A percentile compares a stretch with the other conserved stretches of the same genome.
phyloP scores from a whole-genome alignment of 768 basidiomycete genomes.

The Porpolomopsis calyptriformis region DNA sequence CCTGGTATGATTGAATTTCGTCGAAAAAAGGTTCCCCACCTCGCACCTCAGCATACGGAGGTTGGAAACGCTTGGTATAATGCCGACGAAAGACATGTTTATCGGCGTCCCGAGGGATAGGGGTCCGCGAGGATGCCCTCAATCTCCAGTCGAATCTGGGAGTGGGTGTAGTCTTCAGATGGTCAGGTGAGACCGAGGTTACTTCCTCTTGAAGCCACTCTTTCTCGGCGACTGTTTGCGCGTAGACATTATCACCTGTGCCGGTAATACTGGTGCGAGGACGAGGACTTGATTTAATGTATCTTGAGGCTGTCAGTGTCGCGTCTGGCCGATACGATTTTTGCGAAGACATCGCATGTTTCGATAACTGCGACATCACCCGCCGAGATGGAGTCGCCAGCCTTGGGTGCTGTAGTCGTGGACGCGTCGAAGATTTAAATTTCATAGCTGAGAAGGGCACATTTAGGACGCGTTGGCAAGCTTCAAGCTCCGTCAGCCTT shows the following conservation, averaged over 20 bases:
- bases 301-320: no score
- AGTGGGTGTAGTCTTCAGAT: conserved; percentile 6
- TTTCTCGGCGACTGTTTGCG: conserved; percentile 22
- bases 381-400: no score
- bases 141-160: conserved; percentile 53
- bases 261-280: not conserved
- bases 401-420: no score
- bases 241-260: not conserved
- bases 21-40: conserved; percentile 35
- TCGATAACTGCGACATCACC: no score
- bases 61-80: conserved; percentile 29
- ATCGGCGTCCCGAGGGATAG: conserved; percentile 5
- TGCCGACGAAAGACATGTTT: conserved; percentile 7
- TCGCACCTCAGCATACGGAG: conserved; percentile 23
- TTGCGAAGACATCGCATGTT: no score
- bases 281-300: no score
- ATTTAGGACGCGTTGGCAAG: no score
- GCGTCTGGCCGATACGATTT: no score
- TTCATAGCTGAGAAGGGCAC: no score
- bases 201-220: conserved; percentile 30
- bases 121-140: conserved; percentile 37
- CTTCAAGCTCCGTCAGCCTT: no score
- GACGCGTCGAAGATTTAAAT: no score
- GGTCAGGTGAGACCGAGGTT: conserved; percentile 1
- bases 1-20: conserved; percentile 42